A percentile compares a stretch with the other conserved stretches of the same genome.
Evolutionary conservation across 441 rosid species (phyloP).

Genomic region (Populus hybrid): DNA sequence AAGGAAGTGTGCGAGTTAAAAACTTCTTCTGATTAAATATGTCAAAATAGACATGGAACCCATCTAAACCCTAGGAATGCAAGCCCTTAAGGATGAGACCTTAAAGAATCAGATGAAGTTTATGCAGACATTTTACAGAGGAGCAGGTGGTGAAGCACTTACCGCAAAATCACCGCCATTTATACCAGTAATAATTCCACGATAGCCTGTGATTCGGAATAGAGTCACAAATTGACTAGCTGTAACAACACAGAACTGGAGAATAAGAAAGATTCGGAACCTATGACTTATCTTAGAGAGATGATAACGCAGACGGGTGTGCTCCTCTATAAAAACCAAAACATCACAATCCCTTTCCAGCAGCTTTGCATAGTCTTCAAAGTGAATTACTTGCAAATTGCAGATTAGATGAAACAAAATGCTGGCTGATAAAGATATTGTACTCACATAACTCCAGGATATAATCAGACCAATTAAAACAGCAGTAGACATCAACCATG

Average conservation of each 20-base stretch:
- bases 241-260: slow-evolving; percentile 72
- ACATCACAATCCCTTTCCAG: slow-evolving; percentile 71
- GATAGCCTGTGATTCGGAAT: slow-evolving; percentile 72
- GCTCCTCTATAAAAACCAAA: slow-evolving; percentile 66
- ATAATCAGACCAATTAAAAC: slow-evolving; percentile 46
- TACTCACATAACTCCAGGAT: slow-evolving; percentile 76
- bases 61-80: not conserved
- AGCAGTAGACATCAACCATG: slow-evolving; percentile 74
- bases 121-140: not conserved
- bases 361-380: slow-evolving; percentile 72
- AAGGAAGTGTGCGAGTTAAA: not conserved
- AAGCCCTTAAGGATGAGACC: not conserved
- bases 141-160: slow-evolving; percentile 31
- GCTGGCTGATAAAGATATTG: slow-evolving; percentile 71
- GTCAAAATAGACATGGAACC: not conserved
- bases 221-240: slow-evolving; percentile 69
- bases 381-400: slow-evolving; percentile 89
- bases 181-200: slow-evolving; percentile 53
- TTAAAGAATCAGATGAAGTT: not conserved
- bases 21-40: not conserved
- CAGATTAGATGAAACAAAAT: slow-evolving; percentile 84
- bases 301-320: slow-evolving; percentile 61
- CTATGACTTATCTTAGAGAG: slow-evolving; percentile 96
- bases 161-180: slow-evolving; percentile 92
- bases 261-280: slow-evolving; percentile 82